These are phyloP conservation scores for Silybum marianum DNA, from an alignment of 129 eudicot species.

Conservation along the genomic window DNA sequence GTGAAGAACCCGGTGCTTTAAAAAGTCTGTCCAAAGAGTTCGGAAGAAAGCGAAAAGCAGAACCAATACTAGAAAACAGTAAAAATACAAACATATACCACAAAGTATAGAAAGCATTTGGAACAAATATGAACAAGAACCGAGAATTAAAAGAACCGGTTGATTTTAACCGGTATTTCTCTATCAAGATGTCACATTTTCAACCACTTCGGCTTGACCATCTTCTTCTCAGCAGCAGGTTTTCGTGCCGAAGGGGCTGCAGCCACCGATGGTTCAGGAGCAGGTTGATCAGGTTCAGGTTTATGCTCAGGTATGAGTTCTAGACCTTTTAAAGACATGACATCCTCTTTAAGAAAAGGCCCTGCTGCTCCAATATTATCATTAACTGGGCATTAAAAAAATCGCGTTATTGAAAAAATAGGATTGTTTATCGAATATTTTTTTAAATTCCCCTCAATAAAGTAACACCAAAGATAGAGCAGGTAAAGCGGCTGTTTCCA, in stretches of 20 bases:
- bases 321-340: slow-evolving; percentile 66
- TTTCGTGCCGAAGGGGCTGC: slow-evolving; percentile 40
- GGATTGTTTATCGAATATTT: neutral
- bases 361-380: slow-evolving; percentile 36
- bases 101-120: neutral
- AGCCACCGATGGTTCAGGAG: slow-evolving; percentile 39
- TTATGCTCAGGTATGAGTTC: slow-evolving; percentile 35
- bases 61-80: neutral
- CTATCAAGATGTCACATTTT: slow-evolving; percentile 54
- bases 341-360: slow-evolving; percentile 67
- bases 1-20: neutral
- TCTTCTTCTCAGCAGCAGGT: slow-evolving; percentile 59
- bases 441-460: neutral
- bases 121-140: neutral
- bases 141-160: neutral
- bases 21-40: neutral
- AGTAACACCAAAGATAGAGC: neutral
- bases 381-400: slow-evolving; percentile 36
- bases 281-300: slow-evolving; percentile 39
- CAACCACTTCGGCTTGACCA: slow-evolving; percentile 80
- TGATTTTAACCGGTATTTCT: neutral
- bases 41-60: neutral
- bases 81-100: neutral
- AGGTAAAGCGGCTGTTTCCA: neutral
- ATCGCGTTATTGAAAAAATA: neutral